Evolutionary conservation across 176 grass and related monocot genomes (phyloP), one percentile per base, ranked within the genome.

Genomic region (Oryza glaberrima): DNA sequence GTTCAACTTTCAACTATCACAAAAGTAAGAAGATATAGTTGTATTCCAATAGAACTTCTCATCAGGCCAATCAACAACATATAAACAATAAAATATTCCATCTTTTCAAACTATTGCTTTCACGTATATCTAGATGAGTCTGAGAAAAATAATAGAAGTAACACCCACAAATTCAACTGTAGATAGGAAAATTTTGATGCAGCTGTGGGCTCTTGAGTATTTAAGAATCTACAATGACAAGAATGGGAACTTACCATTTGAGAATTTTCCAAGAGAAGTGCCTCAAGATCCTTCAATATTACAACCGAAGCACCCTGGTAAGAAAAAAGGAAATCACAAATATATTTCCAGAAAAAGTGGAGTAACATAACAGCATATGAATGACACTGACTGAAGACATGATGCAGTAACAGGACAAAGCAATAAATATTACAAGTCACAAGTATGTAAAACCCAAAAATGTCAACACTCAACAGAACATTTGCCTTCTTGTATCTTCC

Each of bases 221-320:
- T 47, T 52, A 28, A 70, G 75, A 86, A 64, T 70, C 48, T 10
- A 83, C 58, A 34, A 73, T 30, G 13, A 63, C 41, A 81, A 68
- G 40, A 77, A 75, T 16, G 20, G 79, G 25, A 70, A 28, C 38
- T 69, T 92, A 98, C 95, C 66, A 67, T 89, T 95, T 91, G 84
- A 87, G 68, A 94, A 76, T 95, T 91, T 88, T 95, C 90, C 73
- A 95, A 69, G 77, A 98, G 75, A 70, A 98, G 88, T 17, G 9
- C 79, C 84, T 95, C 92, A 64, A 98, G 89, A 85, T 91, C 91
- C 65, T 86, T 93, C 68, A 95, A 82, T 84, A 95, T 87, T 86
- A 64, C 65, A 72, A 20, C 79, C 28, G 95, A 88, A 91, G 95
- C 92, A 93, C 38, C 84, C 95, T 98, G 89, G 76, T 86, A 30